Percentiles rank a stretch among this genome's conserved stretches.
Conservation (phyloP, 192 early-diverging fungal species). For the Rhizophagus sp. region DNA sequence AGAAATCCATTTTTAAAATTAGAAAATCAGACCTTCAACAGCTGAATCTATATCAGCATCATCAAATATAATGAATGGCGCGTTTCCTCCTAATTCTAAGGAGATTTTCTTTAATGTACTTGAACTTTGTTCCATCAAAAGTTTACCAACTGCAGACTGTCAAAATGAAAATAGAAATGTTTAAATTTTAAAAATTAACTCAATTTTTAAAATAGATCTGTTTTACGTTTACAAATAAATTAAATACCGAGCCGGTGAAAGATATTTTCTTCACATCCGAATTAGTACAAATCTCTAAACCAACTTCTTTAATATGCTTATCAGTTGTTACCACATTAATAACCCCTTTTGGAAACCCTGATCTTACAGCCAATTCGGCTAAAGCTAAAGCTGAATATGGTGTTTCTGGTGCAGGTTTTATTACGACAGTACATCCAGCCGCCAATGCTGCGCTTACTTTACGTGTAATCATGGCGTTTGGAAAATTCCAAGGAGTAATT, state of each 20-base stretch:
- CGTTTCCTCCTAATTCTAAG: constrained; percentile 87
- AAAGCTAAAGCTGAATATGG: constrained; percentile 57
- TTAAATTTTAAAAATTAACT: background rate
- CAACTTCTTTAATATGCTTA: constrained; percentile 53
- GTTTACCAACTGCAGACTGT: constrained; percentile 65
- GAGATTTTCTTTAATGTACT: constrained; percentile 73
- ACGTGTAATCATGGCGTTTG: constrained; percentile 80
- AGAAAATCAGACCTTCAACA: constrained; percentile 47
- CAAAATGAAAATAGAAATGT: background rate
- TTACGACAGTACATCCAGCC: constrained; percentile 72
- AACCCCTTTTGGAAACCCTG: constrained; percentile 69
- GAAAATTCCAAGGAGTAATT: constrained; percentile 81
- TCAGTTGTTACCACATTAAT: constrained; percentile 66
- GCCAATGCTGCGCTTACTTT: constrained; percentile 76
- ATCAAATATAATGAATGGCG: constrained; percentile 74
- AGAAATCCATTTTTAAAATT: background rate
- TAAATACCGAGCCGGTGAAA: constrained; percentile 74
- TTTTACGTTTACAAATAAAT: constrained; percentile 1
- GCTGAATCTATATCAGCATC: constrained; percentile 76
- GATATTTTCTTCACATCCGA: constrained; percentile 66
- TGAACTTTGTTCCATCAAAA: constrained; percentile 61
- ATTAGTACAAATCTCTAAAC: constrained; percentile 53
- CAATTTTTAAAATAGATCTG: background rate
- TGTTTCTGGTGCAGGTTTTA: constrained; percentile 68
- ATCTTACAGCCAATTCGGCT: constrained; percentile 51